These are phyloP conservation scores for Cinchona pubescens DNA, from an alignment of 257 asterid species.

Conservation along the genomic window DNA sequence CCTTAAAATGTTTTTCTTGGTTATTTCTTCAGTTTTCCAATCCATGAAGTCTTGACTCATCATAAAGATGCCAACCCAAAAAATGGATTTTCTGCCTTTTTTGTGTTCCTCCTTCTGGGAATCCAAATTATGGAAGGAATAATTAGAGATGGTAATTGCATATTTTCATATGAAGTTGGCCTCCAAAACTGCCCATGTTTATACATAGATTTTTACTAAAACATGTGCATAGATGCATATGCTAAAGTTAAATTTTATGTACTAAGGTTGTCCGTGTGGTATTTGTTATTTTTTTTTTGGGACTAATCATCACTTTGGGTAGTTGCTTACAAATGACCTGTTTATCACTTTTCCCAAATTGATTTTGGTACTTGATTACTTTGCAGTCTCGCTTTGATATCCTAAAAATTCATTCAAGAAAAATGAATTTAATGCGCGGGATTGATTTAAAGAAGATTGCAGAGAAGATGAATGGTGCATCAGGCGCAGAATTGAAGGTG, in stretches of 20 bases:
- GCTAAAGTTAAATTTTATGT: neutral
- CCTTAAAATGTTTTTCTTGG: neutral
- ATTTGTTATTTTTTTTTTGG: neutral
- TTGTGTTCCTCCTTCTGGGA: neutral
- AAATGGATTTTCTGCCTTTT: neutral
- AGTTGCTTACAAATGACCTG: neutral
- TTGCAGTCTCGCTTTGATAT: slow-evolving; percentile 81
- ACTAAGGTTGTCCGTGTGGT: neutral
- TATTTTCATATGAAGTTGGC: neutral
- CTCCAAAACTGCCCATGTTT: neutral
- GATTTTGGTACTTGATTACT: neutral
- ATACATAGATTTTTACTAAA: neutral
- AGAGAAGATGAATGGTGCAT: slow-evolving; percentile 90
- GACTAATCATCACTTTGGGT: neutral
- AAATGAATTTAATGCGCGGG: slow-evolving; percentile 85
- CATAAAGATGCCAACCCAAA: neutral
- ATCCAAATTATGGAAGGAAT: neutral
- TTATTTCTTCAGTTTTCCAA: neutral
- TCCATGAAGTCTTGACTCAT: neutral
- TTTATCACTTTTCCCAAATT: neutral
- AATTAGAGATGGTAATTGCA: neutral
- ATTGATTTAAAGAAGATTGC: slow-evolving; percentile 87
- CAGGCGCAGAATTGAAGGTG: slow-evolving; percentile 95
- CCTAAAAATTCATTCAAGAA: slow-evolving; percentile 88
- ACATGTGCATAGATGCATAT: neutral